Evolutionary conservation across 805 yeast species (phyloP).

Genomic region (Pachysolen tannophilus): DNA sequence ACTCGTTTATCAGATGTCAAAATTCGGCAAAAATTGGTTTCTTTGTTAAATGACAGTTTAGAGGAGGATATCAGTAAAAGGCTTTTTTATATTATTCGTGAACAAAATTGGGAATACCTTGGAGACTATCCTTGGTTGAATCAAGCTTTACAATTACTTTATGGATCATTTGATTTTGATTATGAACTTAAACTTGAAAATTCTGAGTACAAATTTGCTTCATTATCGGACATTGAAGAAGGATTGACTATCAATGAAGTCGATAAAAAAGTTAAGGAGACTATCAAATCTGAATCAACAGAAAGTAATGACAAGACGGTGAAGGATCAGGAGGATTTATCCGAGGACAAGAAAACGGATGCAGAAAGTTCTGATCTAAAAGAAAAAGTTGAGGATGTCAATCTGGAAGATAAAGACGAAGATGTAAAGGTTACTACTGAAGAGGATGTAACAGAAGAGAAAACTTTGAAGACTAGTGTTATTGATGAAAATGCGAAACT

Average conservation of each 20-base stretch:
- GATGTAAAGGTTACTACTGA: background rate
- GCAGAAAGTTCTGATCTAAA: constrained; percentile 17
- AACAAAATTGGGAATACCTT: constrained; percentile 94
- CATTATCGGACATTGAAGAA: constrained; percentile 36
- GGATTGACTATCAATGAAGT: constrained; percentile 15
- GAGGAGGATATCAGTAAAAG: constrained; percentile 75
- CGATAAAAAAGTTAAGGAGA: constrained; percentile 14
- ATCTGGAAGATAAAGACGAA: background rate
- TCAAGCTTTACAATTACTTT: constrained; percentile 82
- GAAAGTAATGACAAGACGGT: background rate
- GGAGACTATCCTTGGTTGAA: constrained; percentile 94
- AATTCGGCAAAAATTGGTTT: constrained; percentile 72
- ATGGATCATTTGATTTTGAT: constrained; percentile 62
- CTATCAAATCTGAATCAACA: background rate
- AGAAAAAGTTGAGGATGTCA: constrained; percentile 20
- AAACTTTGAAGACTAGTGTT: background rate
- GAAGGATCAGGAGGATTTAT: constrained; percentile 9
- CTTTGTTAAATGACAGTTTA: constrained; percentile 66
- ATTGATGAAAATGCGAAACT: background rate
- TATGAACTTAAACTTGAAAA: constrained; percentile 35
- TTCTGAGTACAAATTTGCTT: constrained; percentile 45
- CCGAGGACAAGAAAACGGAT: constrained; percentile 13
- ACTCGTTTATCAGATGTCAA: constrained; percentile 73
- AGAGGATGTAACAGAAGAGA: background rate
- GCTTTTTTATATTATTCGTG: constrained; percentile 78